Evolutionary conservation across 2,329 filamentous ascomycete species (phyloP).

Genomic region (Verticillium dahliae): DNA sequence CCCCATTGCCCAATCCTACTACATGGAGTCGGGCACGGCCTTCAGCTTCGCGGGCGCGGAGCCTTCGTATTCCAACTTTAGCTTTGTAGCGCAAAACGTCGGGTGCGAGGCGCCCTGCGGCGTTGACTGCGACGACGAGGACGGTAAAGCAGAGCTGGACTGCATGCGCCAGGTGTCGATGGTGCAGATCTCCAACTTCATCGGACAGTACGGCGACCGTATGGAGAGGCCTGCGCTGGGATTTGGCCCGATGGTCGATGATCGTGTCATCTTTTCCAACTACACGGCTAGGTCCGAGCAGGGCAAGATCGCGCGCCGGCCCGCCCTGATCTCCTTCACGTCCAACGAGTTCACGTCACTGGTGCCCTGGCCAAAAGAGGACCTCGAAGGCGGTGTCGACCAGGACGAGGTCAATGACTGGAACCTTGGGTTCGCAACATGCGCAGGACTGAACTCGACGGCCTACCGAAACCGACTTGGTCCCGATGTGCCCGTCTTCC

Average conservation of each 20-base stretch:
- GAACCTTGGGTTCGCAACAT: slow-evolving; percentile 16
- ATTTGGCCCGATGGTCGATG: slow-evolving; percentile 21
- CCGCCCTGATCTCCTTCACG: slow-evolving; percentile 23
- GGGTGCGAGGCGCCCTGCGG: slow-evolving; percentile 22
- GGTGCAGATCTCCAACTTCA: slow-evolving; percentile 21
- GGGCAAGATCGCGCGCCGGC: slow-evolving; percentile 18
- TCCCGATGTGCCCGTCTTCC: slow-evolving; percentile 25
- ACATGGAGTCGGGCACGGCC: slow-evolving; percentile 32
- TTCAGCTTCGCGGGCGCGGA: slow-evolving; percentile 20
- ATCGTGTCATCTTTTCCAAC: slow-evolving; percentile 21
- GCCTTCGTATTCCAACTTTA: slow-evolving; percentile 22
- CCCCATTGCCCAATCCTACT: slow-evolving; percentile 34
- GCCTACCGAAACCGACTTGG: slow-evolving; percentile 16
- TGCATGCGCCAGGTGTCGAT: slow-evolving; percentile 28
- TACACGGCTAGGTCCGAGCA: slow-evolving; percentile 18
- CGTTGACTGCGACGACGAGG: slow-evolving; percentile 3
- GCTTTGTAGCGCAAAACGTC: slow-evolving; percentile 23
- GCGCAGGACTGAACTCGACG: slow-evolving; percentile 19
- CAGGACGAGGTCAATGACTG: slow-evolving; percentile 8
- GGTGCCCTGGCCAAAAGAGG: slow-evolving; percentile 17
- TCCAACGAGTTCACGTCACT: slow-evolving; percentile 23
- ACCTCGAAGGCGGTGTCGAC: slow-evolving; percentile 21
- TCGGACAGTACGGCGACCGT: slow-evolving; percentile 20
- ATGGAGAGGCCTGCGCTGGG: slow-evolving; percentile 13
- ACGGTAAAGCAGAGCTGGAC: slow-evolving; percentile 20